Evolutionary conservation across 2,329 filamentous ascomycete genomes (phyloP).

Genomic region (Fusarium nelsonii): DNA sequence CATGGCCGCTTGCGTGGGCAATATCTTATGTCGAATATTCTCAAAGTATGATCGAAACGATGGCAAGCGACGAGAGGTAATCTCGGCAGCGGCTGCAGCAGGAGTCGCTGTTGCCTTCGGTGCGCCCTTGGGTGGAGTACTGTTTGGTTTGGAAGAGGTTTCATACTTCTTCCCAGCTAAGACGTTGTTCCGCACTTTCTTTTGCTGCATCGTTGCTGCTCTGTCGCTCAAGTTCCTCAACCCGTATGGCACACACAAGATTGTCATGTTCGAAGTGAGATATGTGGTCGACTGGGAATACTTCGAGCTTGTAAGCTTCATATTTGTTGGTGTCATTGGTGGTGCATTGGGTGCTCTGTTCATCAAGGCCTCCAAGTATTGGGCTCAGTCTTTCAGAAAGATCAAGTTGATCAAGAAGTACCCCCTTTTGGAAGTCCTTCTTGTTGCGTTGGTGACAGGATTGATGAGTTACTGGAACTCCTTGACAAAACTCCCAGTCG

Average conservation of each 20-base stretch:
- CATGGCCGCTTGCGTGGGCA: conserved; percentile 93
- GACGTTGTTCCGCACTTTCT: conserved; percentile 96
- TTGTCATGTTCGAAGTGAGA: conserved; percentile 94
- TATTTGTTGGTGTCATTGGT: conserved; percentile 86
- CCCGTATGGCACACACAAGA: conserved; percentile 95
- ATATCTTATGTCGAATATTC: conserved; percentile 94
- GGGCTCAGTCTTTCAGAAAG: conserved; percentile 89
- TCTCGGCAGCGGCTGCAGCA: conserved; percentile 92
- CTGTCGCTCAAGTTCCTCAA: conserved; percentile 94
- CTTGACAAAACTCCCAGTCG: conserved; percentile 88
- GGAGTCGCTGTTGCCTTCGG: conserved; percentile 96
- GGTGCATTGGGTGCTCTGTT: conserved; percentile 90
- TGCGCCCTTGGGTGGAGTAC: conserved; percentile 85
- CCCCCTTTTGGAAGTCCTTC: conserved; percentile 86
- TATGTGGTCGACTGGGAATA: conserved; percentile 93
- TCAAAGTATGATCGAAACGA: conserved; percentile 94
- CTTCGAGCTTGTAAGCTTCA: conserved; percentile 89
- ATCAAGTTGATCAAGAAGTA: conserved; percentile 83
- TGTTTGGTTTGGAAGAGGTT: conserved; percentile 96
- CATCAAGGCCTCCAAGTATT: conserved; percentile 92
- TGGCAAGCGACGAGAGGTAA: conserved; percentile 89
- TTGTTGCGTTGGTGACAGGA: conserved; percentile 88
- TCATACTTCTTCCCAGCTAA: conserved; percentile 98
- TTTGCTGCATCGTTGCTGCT: conserved; percentile 95
- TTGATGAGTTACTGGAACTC: conserved; percentile 93